Evolutionary conservation across 1,284 basidiomycete species (phyloP), one percentile per base, ranked within the genome.

Genomic region (Rhodotorula sp.): DNA sequence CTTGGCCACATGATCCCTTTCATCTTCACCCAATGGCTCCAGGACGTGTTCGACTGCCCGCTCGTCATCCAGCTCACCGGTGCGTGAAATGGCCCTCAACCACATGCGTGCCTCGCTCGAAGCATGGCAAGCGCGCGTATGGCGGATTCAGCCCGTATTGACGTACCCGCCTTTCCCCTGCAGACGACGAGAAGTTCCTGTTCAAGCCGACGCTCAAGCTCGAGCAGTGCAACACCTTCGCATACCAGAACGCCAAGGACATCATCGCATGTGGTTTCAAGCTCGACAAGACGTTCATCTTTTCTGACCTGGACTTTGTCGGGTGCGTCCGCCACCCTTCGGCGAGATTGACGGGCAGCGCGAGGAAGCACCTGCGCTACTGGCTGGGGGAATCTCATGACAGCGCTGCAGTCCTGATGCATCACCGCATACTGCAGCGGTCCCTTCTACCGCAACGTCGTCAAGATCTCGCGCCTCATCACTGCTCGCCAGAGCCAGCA

Each of bases 181-280:
- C 77, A 93, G 97, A 99, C 80, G 97, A 99, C 82, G 97, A 99
- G 82, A 99, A 99, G 83, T 99, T 99, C 85, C 83, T 99, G 67
- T 97, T 99, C 86, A 97, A 98, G 83, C 91, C 94, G 65, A 89
- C 94, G 74, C 87, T 97, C 72, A 94, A 92, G 80, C 86, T 92
- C 57, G 92, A 97, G 77, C 91, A 99, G 81, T 92, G 91, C 61
- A 88, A 89, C 79, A 85, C 86, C 54, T 98, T 94, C 81, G 88
- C 93, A 17, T 87, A 88, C 76, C 87, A 89, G 78, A 99, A 99
- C 80, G 91, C 95, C 41, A 88, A 87, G 74, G 97, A 99, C 81
- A 97, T 99, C 80, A 97, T 99, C 78, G 94, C 96, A 0, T 92
- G 94, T 76, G 96, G 96, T 2, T 94, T 98, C 84, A 88, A 95